Conservation (phyloP, 2,329 filamentous ascomycete species). For the Monilinia vaccinii-corymbosi region DNA sequence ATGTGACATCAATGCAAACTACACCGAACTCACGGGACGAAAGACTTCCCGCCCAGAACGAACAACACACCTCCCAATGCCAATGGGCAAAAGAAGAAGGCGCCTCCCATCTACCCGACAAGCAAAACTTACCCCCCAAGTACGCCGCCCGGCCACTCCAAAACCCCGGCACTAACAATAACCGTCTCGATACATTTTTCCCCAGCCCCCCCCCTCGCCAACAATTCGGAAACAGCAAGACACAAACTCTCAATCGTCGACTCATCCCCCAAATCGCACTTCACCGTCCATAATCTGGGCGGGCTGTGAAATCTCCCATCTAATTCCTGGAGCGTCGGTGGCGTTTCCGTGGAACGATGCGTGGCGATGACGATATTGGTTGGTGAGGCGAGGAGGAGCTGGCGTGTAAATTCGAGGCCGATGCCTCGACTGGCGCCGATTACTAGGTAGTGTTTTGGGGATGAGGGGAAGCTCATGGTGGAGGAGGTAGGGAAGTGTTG, state of each 20-base stretch:
- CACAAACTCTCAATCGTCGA: conserved; percentile 38
- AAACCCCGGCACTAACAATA: neutral
- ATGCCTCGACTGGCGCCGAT: conserved; percentile 39
- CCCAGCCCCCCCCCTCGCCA: too few species aligned
- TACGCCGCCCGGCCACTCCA: neutral
- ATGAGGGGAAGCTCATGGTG: neutral
- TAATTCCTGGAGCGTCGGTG: neutral
- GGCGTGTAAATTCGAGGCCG: conserved; percentile 34
- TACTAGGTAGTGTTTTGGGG: conserved; percentile 28
- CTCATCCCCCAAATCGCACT: conserved; percentile 45
- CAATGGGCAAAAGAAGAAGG: neutral
- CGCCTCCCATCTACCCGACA: too few species aligned
- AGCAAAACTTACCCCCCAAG: neutral
- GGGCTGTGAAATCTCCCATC: neutral
- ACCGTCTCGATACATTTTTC: neutral
- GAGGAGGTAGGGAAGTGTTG: neutral
- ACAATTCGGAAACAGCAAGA: conserved; percentile 39
- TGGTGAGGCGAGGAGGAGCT: conserved; percentile 32
- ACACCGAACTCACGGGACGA: neutral
- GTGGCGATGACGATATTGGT: conserved; percentile 37
- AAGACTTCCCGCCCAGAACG: neutral
- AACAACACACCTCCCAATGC: neutral
- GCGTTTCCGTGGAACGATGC: conserved; percentile 26
- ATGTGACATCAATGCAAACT: accelerated
- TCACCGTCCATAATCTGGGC: conserved; percentile 17